These are phyloP conservation scores for Magnusiomyces suaveolens DNA, from an alignment of 1,139 yeast genomes.

Conservation along the genomic window DNA sequence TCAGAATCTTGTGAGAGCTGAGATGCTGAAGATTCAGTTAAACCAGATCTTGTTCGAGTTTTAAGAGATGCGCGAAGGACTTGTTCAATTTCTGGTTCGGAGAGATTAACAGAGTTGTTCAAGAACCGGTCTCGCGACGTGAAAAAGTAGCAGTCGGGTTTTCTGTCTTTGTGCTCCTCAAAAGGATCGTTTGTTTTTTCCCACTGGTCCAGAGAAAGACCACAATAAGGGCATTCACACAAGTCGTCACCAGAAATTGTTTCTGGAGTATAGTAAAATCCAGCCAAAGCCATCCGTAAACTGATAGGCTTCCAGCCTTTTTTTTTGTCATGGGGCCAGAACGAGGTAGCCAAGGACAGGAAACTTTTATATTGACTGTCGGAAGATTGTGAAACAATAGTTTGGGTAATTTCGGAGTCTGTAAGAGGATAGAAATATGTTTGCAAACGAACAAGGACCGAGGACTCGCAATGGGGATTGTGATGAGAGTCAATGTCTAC, in stretches of 20 bases:
- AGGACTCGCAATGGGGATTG: conserved; percentile 35
- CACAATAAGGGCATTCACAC: conserved; percentile 64
- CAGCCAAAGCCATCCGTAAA: conserved; percentile 48
- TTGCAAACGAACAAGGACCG: conserved; percentile 38
- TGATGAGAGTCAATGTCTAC: conserved; percentile 11
- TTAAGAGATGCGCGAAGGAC: background rate
- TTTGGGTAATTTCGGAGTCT: conserved; percentile 4
- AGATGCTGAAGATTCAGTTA: background rate
- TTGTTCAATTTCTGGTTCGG: background rate
- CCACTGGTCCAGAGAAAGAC: conserved; percentile 62
- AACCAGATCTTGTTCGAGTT: background rate
- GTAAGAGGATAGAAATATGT: conserved; percentile 38
- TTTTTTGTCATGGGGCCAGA: conserved; percentile 46
- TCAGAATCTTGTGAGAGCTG: conserved; percentile 1
- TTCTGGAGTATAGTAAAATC: conserved; percentile 64
- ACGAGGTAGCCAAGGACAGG: conserved; percentile 12
- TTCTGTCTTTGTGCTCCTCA: conserved; percentile 33
- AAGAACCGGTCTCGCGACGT: conserved; percentile 11
- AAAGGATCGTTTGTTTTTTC: conserved; percentile 56
- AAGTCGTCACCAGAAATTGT: conserved; percentile 43
- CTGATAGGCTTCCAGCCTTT: conserved; percentile 38
- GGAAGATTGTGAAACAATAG: background rate
- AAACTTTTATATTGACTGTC: background rate
- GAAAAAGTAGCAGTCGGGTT: conserved; percentile 45
- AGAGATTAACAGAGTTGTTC: background rate